These are phyloP conservation scores for Aspergillus cejpii DNA, from an alignment of 2,329 filamentous ascomycete species.

Conservation along the genomic window DNA sequence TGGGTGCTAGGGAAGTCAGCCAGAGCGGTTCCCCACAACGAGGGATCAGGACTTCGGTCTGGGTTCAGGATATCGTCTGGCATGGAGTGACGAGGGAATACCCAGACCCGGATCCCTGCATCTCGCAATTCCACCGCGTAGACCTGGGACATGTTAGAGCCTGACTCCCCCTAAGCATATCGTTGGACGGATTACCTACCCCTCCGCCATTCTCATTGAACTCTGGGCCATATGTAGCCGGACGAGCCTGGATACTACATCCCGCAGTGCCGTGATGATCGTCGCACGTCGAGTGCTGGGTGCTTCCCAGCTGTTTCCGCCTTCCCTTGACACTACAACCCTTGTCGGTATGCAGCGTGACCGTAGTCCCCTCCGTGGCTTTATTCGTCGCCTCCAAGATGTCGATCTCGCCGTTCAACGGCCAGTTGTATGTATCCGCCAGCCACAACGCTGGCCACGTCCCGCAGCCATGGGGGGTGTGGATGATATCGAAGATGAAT, in stretches of 20 bases:
- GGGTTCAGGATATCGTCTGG: conserved; percentile 47
- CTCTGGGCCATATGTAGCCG: conserved; percentile 45
- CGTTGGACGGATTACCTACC: conserved; percentile 18
- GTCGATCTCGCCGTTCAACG: conserved; percentile 58
- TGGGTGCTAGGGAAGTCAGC: conserved; percentile 60
- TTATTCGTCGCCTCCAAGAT: conserved; percentile 55
- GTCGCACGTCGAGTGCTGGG: conserved; percentile 45
- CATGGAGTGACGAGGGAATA: conserved; percentile 47
- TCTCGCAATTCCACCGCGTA: conserved; percentile 57
- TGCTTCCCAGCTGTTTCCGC: conserved; percentile 48
- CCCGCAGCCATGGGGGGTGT: conserved; percentile 57
- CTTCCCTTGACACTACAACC: conserved; percentile 51
- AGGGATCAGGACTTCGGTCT: conserved; percentile 51
- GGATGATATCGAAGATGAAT: conserved; percentile 61
- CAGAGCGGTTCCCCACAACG: conserved; percentile 54
- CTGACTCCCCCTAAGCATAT: background rate
- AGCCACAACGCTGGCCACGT: conserved; percentile 64
- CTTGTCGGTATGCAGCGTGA: conserved; percentile 54
- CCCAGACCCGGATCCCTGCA: conserved; percentile 58
- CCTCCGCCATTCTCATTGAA: conserved; percentile 54
- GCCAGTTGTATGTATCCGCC: conserved; percentile 56
- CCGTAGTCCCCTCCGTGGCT: conserved; percentile 50
- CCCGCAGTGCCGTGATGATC: conserved; percentile 49
- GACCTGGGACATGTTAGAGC: conserved; percentile 26
- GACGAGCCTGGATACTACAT: conserved; percentile 47